phyloP scores from a whole-genome alignment of 202 grass and related monocot genomes.

The Tripidium arundinaceum region DNA sequence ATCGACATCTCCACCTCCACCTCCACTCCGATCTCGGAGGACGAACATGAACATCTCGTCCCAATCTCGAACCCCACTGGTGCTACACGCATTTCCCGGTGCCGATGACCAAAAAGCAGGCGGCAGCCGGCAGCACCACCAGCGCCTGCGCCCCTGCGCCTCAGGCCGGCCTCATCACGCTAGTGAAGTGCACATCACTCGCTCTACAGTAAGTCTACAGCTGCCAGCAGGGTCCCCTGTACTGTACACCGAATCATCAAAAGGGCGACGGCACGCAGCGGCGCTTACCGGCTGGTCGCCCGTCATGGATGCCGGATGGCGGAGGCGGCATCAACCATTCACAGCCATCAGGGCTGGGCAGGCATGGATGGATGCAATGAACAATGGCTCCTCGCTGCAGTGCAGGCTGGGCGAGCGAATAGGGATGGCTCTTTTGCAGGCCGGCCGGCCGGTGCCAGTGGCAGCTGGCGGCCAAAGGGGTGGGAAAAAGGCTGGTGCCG shows the following conservation, averaged over 20 bases:
- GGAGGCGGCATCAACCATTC: not conserved
- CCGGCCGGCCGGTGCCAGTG: not conserved
- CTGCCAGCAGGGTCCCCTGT: not conserved
- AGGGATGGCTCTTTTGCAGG: slow-evolving; percentile 34
- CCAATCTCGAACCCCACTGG: not conserved
- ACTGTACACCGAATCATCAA: slow-evolving; percentile 33
- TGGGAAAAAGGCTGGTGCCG: slow-evolving; percentile 5
- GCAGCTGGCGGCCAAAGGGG: not conserved
- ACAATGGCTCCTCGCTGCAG: not conserved
- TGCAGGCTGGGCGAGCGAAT: not conserved
- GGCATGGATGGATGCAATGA: slow-evolving; percentile 31
- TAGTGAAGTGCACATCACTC: slow-evolving; percentile 28
- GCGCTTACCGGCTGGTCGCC: slow-evolving; percentile 10
- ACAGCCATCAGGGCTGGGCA: not conserved
- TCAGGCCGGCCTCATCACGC: not conserved
- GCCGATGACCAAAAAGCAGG: not conserved
- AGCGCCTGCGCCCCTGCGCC: not conserved
- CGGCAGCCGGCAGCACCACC: not conserved
- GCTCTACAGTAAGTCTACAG: not conserved
- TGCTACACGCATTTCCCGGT: not conserved
- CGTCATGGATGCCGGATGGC: slow-evolving; percentile 3
- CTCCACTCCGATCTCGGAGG: not conserved
- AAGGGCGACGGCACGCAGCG: not conserved
- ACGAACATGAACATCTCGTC: not conserved
- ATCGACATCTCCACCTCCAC: not conserved